Evolutionary conservation across 768 basidiomycete genomes (phyloP), one percentile per base, ranked within the genome.

Genomic region (Cystofilobasidium macerans): DNA sequence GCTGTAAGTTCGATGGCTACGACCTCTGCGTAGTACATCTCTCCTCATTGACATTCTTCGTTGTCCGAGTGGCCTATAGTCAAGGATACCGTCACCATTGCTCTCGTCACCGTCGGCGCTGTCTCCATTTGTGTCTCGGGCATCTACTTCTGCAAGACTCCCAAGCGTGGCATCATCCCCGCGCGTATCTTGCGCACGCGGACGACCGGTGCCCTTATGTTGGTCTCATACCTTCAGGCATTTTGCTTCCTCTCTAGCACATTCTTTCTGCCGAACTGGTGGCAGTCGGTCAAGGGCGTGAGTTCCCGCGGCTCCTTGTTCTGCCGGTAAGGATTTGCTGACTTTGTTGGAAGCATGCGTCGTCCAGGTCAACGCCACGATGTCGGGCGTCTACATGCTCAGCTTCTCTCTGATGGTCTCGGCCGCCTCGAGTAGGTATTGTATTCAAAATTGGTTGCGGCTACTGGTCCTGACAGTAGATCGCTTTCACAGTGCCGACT

Each of bases 371-470:
- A 26, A 30, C 3, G 36, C 30, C 1, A 38, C 38, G 18, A 62
- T 66, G 61, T 66, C 64, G 11, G 69, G 69, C 26, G 61, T 69
- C 11, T 38, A 58, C n/a, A 57, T 66, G 56, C 64, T 69, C n/a
- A 64, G 64, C 2, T 66, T 69, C 61, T 59, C 61, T 0, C 35
- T 69, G 35, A 61, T 43, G 35, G 47, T 65, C 22, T 61, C 64
- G 40, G 7, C 26, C 28, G 48, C 43, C 47, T 60, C 58, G 13
- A 14, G 58, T 60, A 35, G 2, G 58, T 60, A 12, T 36, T 30
- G 22, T 16, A 16, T 26, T 40, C 24, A 28, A 33, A 33, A 26
- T 18, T 16, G 8, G 12, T 3, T 20, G 12, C 36, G 13, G 3
- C 3, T 57, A 32, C 36, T 22, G 14, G 56, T 3, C 14, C 56